Conservation (phyloP, 2,329 filamentous ascomycete species). For the Fusarium marasasianum region DNA sequence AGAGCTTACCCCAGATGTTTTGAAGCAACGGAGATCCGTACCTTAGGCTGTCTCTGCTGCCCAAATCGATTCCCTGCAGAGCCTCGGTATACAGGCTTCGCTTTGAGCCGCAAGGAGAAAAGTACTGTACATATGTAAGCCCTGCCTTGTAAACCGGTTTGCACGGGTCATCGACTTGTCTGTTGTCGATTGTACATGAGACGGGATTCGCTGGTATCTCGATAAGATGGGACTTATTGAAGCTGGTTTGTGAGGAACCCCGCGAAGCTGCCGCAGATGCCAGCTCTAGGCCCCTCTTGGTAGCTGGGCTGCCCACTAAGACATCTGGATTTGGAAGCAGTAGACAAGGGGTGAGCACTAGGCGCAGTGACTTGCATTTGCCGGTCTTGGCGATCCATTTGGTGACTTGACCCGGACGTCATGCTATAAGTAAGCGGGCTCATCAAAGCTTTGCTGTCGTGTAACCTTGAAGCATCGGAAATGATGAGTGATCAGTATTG, state of each 20-base stretch:
- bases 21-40: conserved; percentile 24
- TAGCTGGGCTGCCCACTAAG: conserved; percentile 18
- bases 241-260: conserved; percentile 8
- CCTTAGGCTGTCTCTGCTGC: conserved; percentile 6
- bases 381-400: conserved; percentile 25
- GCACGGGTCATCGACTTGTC: conserved; percentile 35
- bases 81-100: neutral
- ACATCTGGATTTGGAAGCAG: conserved; percentile 12
- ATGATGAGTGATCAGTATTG: conserved; percentile 9
- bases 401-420: conserved; percentile 42
- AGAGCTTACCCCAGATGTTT: conserved; percentile 25
- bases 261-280: conserved; percentile 21
- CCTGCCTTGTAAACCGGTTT: conserved; percentile 21
- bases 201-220: conserved; percentile 30
- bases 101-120: conserved; percentile 1
- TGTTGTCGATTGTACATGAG: conserved; percentile 11
- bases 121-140: neutral
- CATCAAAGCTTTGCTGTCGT: conserved; percentile 1
- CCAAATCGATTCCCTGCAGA: neutral
- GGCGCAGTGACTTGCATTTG: conserved; percentile 32
- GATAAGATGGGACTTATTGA: conserved; percentile 29
- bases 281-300: conserved; percentile 6
- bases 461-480: conserved; percentile 12
- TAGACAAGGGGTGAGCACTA: conserved; percentile 23
- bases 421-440: conserved; percentile 22